Percentiles rank a stretch among this genome's conserved stretches.
These are phyloP conservation scores for Gentiana straminea DNA, from an alignment of 257 asterid genomes.

Conservation along the genomic window DNA sequence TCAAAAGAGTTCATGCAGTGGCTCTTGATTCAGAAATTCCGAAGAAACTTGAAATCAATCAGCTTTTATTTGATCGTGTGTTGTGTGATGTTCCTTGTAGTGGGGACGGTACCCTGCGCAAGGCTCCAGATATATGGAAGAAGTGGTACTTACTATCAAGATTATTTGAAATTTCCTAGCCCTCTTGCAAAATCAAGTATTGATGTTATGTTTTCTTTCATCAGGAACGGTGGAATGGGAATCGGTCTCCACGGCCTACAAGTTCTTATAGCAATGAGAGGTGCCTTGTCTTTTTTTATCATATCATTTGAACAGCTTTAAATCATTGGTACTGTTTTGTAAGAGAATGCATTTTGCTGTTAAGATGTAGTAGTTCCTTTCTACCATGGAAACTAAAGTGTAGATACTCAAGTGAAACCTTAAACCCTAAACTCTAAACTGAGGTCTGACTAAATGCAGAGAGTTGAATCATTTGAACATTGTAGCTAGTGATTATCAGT, in stretches of 20 bases:
- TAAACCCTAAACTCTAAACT: too few species aligned
- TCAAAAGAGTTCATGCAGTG: conserved; percentile 26
- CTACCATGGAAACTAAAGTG: too few species aligned
- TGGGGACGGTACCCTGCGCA: conserved; percentile 97
- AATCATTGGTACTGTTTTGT: background rate
- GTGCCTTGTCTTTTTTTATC: conserved; percentile 21
- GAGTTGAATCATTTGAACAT: too few species aligned
- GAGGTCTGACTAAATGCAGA: too few species aligned
- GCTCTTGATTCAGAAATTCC: conserved; percentile 31
- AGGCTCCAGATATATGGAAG: conserved; percentile 99
- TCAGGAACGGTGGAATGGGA: conserved; percentile 83
- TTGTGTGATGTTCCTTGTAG: conserved; percentile 99
- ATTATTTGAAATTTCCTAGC: conserved; percentile 2
- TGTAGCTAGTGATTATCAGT: too few species aligned
- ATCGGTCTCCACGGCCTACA: conserved; percentile 92
- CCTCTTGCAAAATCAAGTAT: background rate
- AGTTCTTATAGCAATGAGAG: conserved; percentile 96
- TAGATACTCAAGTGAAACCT: too few species aligned
- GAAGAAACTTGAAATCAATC: conserved; percentile 35
- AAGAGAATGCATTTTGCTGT: too few species aligned
- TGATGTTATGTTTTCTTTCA: conserved; percentile 2
- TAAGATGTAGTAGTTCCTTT: too few species aligned
- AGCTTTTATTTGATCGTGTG: conserved; percentile 95
- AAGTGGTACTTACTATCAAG: conserved; percentile 47
- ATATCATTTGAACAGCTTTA: conserved; percentile 6